Evolutionary conservation across 1,139 yeast species (phyloP).

Genomic region (Suhomyces bribrorum): DNA sequence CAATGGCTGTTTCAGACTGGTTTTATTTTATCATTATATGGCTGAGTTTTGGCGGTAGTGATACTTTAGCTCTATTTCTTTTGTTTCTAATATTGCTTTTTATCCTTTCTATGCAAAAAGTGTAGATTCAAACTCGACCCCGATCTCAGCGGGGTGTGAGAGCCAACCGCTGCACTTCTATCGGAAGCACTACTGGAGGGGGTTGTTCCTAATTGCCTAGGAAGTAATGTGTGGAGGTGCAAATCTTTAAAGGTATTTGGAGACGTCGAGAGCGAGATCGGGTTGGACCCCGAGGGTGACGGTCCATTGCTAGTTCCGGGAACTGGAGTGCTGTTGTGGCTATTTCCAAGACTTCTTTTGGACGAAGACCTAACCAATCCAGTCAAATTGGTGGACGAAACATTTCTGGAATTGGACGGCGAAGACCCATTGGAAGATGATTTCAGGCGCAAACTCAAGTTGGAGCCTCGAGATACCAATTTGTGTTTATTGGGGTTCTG

Average conservation of each 20-base stretch:
- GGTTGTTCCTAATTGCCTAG: constrained; percentile 15
- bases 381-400: constrained; percentile 27
- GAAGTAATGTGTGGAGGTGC: constrained; percentile 6
- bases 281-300: background rate
- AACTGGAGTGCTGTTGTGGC: constrained; percentile 4
- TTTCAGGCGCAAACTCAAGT: constrained; percentile 21
- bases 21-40: too few relatives aligned
- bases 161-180: constrained; percentile 28
- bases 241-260: constrained; percentile 7
- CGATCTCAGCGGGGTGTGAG: constrained; percentile 17
- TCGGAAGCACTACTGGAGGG: constrained; percentile 39
- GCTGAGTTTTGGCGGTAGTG: too few relatives aligned
- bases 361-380: constrained; percentile 16
- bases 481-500: constrained; percentile 4
- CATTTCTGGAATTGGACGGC: constrained; percentile 31
- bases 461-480: constrained; percentile 23
- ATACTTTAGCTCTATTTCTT: too few relatives aligned
- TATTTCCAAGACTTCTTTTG: constrained; percentile 10
- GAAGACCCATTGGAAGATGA: constrained; percentile 28
- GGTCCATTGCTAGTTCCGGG: background rate
- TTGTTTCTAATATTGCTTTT: constrained; percentile 3
- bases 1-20: too few relatives aligned
- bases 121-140: constrained; percentile 19
- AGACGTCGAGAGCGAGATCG: constrained; percentile 13
- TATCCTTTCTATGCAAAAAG: constrained; percentile 18